These are phyloP conservation scores for Fraxinus ornus DNA, from an alignment of 305 asterid genomes.

Conservation along the genomic window DNA sequence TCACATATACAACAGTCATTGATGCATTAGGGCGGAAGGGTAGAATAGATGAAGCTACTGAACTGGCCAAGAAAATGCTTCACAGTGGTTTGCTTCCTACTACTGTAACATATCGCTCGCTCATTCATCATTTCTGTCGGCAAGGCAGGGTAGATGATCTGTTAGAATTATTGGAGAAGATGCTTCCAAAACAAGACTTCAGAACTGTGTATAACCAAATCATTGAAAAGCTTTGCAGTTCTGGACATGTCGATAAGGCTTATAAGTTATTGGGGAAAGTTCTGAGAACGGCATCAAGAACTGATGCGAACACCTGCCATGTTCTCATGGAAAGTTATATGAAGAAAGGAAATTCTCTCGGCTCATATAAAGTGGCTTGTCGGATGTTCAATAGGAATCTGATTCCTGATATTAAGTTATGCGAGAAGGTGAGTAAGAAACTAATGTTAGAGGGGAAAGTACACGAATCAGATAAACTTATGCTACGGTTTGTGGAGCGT, in stretches of 20 bases:
- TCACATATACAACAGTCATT: slow-evolving; percentile 65
- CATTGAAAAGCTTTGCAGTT: slow-evolving; percentile 73
- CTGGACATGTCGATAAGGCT: slow-evolving; percentile 66
- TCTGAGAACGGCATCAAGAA: slow-evolving; percentile 67
- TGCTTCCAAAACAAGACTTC: slow-evolving; percentile 58
- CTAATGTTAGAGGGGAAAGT: slow-evolving; percentile 46
- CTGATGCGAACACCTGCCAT: slow-evolving; percentile 66
- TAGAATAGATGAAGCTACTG: slow-evolving; percentile 64
- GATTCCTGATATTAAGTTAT: slow-evolving; percentile 76
- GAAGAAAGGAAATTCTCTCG: slow-evolving; percentile 60
- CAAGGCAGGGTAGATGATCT: slow-evolving; percentile 60
- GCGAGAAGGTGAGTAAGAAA: slow-evolving; percentile 69
- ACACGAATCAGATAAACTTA: slow-evolving; percentile 86
- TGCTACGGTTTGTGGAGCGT: slow-evolving; percentile 79
- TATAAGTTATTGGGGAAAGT: slow-evolving; percentile 71
- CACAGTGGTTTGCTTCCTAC: slow-evolving; percentile 80
- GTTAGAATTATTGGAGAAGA: slow-evolving; percentile 59
- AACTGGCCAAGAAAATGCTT: slow-evolving; percentile 71
- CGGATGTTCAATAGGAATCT: slow-evolving; percentile 86
- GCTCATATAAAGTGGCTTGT: slow-evolving; percentile 81
- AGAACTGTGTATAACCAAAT: slow-evolving; percentile 69
- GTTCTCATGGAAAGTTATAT: slow-evolving; percentile 63
- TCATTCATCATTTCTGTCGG: slow-evolving; percentile 74
- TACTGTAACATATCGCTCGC: slow-evolving; percentile 73
- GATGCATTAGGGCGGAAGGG: slow-evolving; percentile 69